Percentiles rank a stretch among this genome's conserved stretches.
phyloP scores from a whole-genome alignment of 192 early-diverging fungal genomes.

The Coemansia sp. region DNA sequence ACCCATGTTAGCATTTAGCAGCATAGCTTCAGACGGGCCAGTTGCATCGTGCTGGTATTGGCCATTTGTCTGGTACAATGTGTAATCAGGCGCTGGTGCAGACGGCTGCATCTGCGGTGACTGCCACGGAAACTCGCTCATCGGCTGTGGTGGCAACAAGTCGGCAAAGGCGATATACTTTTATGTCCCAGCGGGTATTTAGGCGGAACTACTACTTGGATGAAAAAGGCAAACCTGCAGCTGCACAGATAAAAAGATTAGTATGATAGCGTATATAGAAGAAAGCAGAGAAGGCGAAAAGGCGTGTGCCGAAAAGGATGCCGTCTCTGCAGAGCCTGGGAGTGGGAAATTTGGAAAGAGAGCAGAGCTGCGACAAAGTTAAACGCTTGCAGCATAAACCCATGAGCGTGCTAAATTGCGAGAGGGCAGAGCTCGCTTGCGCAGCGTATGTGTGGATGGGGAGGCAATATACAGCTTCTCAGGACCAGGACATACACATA shows the following conservation, averaged over 20 bases:
- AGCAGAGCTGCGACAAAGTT: neutral
- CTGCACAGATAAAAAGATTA: neutral
- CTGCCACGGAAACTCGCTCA: conserved; percentile 31
- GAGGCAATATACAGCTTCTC: neutral
- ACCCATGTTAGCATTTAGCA: neutral
- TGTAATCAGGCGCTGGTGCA: neutral
- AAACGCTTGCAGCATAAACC: neutral
- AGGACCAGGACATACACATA: conserved; percentile 4
- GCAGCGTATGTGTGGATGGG: neutral
- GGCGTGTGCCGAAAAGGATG: neutral
- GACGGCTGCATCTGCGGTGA: conserved; percentile 29
- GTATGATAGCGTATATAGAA: neutral
- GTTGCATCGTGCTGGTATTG: neutral
- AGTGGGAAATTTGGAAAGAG: neutral
- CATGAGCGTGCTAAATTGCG: conserved; percentile 2
- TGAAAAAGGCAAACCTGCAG: neutral
- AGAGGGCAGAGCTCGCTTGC: neutral
- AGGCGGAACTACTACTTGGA: neutral
- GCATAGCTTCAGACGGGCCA: conserved; percentile 1
- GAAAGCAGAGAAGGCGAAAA: neutral
- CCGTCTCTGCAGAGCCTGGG: neutral
- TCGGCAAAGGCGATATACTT: neutral
- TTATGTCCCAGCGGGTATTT: neutral
- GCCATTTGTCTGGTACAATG: neutral
- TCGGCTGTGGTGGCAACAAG: conserved; percentile 21